A percentile compares a stretch with the other conserved stretches of the same genome.
Evolutionary conservation across 805 yeast species (phyloP).

Genomic region (Sporopachydermia quercuum): DNA sequence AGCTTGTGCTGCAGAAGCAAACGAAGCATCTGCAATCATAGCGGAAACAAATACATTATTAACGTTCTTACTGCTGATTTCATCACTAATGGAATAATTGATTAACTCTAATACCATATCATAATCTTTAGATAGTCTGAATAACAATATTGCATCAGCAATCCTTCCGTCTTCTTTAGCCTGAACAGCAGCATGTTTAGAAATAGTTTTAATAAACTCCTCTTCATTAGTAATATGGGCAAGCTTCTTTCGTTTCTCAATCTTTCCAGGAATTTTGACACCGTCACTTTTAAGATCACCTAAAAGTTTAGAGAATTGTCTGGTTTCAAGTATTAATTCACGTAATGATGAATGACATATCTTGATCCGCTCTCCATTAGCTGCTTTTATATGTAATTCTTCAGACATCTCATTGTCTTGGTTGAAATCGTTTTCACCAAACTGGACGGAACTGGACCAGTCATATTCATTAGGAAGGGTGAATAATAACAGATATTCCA

Average conservation of each 20-base stretch:
- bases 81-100: constrained; percentile 57
- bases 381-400: constrained; percentile 5
- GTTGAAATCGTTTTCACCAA: neutral
- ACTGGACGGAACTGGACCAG: constrained; percentile 18
- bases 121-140: constrained; percentile 79
- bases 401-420: neutral
- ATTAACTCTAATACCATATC: constrained; percentile 64
- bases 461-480: constrained; percentile 39
- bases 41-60: neutral
- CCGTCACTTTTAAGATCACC: constrained; percentile 36
- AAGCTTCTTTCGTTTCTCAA: constrained; percentile 41
- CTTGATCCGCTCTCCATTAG: constrained; percentile 28
- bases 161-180: constrained; percentile 88
- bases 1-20: constrained; percentile 17
- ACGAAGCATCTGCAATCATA: constrained; percentile 8
- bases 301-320: constrained; percentile 66
- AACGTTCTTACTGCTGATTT: neutral
- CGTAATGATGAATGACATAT: constrained; percentile 66
- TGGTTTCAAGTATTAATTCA: constrained; percentile 72
- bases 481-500: constrained; percentile 63
- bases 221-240: constrained; percentile 42
- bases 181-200: constrained; percentile 70
- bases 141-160: constrained; percentile 71
- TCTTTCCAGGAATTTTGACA: constrained; percentile 21
- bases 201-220: constrained; percentile 51